phyloP scores from a whole-genome alignment of 495 filamentous ascomycete genomes.

The Geopyxis carbonaria region DNA sequence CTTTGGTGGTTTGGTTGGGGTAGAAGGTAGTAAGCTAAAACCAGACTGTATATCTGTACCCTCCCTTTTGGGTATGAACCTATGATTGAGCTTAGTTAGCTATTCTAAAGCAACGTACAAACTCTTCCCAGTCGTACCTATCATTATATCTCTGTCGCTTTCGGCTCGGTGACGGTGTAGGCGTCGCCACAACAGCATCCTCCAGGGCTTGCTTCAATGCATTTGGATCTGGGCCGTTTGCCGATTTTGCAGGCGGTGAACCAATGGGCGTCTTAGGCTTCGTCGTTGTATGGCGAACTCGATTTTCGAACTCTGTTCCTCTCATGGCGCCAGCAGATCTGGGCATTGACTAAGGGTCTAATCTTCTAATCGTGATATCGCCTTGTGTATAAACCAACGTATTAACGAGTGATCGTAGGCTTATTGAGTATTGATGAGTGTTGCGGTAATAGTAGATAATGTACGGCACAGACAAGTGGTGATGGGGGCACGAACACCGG shows the following conservation, averaged over 20 bases:
- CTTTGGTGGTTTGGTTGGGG: constrained; percentile 67
- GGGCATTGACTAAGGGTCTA: too few species aligned
- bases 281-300: constrained; percentile 18
- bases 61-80: constrained; percentile 88
- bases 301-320: constrained; percentile 19
- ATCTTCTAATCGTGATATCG: too few species aligned
- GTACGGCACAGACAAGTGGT: too few species aligned
- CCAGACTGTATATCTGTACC: constrained; percentile 86
- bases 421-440: too few species aligned
- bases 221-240: constrained; percentile 22
- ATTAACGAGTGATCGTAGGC: too few species aligned
- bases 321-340: constrained; percentile 12
- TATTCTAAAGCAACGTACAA: too few species aligned
- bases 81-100: too few species aligned
- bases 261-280: constrained; percentile 17
- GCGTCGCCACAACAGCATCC: constrained; percentile 21
- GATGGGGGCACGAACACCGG: too few species aligned
- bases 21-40: constrained; percentile 76
- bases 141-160: constrained; percentile 25
- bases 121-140: constrained; percentile 18
- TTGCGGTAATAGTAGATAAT: too few species aligned
- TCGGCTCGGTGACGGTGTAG: constrained; percentile 24
- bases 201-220: constrained; percentile 19
- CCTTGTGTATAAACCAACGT: too few species aligned
- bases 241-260: constrained; percentile 14